phyloP scores from a whole-genome alignment of 352 stramenopile species.

The Pythium diclinum region DNA sequence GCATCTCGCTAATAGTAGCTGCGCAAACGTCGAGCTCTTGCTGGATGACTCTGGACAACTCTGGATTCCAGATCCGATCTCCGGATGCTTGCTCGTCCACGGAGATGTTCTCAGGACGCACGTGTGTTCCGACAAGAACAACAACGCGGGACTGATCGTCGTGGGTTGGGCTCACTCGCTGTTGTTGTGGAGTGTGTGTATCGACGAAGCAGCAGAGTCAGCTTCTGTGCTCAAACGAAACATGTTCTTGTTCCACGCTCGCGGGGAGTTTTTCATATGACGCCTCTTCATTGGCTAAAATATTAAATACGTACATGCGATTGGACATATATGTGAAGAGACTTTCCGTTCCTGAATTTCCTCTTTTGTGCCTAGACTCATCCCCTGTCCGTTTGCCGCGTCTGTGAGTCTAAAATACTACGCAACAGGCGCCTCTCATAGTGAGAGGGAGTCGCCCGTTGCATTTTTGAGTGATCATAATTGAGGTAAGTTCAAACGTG shows the following conservation, averaged over 20 bases:
- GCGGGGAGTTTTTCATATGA: background rate
- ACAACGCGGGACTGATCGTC: no score
- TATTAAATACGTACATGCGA: background rate
- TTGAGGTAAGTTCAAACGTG: background rate
- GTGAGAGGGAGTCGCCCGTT: no score
- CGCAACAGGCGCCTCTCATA: no score
- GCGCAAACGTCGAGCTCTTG: no score
- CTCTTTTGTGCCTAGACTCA: background rate
- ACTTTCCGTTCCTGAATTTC: background rate
- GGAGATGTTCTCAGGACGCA: background rate
- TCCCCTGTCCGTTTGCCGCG: background rate
- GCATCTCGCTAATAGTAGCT: background rate
- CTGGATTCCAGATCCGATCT: background rate
- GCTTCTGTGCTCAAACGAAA: background rate
- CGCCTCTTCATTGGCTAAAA: background rate
- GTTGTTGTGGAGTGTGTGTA: background rate
- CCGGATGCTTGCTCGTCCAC: background rate
- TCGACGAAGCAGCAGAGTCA: slow-evolving; percentile 1
- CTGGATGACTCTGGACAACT: no score
- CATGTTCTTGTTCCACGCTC: background rate
- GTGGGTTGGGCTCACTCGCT: background rate
- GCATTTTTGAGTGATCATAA: no score
- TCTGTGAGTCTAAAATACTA: no score
- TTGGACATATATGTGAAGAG: background rate
- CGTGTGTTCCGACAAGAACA: background rate